phyloP scores from a whole-genome alignment of 805 yeast genomes.

The Yamadazyma akitaensis region DNA sequence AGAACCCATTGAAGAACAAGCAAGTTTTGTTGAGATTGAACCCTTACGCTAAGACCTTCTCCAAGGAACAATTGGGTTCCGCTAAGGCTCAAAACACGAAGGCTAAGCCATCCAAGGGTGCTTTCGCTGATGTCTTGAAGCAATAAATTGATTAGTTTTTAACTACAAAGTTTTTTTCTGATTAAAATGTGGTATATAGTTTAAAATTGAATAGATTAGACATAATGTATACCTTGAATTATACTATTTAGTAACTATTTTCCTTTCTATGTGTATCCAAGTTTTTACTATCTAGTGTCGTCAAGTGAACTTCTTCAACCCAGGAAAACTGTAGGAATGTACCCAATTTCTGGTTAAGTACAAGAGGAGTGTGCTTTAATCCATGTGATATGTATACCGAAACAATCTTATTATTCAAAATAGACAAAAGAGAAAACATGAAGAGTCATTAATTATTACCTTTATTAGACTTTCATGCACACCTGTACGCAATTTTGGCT shows the following conservation, averaged over 20 bases:
- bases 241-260: background rate
- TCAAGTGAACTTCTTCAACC: too few species aligned
- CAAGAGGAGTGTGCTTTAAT: too few species aligned
- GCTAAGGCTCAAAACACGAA: constrained; percentile 64
- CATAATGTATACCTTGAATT: constrained; percentile 2
- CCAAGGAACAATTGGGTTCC: constrained; percentile 88
- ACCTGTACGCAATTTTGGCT: background rate
- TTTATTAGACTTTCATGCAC: too few species aligned
- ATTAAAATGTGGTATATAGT: constrained; percentile 1
- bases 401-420: too few species aligned
- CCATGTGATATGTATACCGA: too few species aligned
- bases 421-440: too few species aligned
- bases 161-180: background rate
- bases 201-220: constrained; percentile 11
- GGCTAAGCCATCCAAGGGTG: constrained; percentile 68
- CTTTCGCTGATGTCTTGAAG: constrained; percentile 65
- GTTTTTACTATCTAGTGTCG: too few species aligned
- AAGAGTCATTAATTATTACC: too few species aligned
- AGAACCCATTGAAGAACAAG: constrained; percentile 96
- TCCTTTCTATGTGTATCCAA: too few species aligned
- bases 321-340: too few species aligned
- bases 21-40: constrained; percentile 95
- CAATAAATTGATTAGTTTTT: constrained; percentile 23
- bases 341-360: too few species aligned
- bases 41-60: constrained; percentile 98